Evolutionary conservation across 1,284 basidiomycete species (phyloP).

Genomic region (Hortiboletus rubellus): DNA sequence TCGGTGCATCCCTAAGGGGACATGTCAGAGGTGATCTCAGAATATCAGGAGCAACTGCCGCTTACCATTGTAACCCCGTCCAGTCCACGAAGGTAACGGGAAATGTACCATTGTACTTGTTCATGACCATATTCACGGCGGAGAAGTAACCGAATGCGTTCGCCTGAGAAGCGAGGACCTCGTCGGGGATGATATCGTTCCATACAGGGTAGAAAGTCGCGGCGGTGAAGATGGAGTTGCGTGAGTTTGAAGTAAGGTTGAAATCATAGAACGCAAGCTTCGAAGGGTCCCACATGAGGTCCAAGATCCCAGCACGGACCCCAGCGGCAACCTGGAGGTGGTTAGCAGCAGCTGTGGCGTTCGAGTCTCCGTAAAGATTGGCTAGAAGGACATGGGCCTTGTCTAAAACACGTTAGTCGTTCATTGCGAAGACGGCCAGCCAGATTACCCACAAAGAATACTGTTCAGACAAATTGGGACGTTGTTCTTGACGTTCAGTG

Average conservation of each 20-base stretch:
- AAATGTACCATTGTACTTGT: conserved; percentile 63
- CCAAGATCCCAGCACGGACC: conserved; percentile 72
- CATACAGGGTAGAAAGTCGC: conserved; percentile 87
- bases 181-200: conserved; percentile 80
- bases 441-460: conserved; percentile 66
- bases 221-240: conserved; percentile 63
- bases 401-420: conserved; percentile 44
- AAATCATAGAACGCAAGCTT: conserved; percentile 91
- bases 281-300: conserved; percentile 81
- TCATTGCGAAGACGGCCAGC: background rate
- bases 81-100: conserved; percentile 52
- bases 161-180: conserved; percentile 55
- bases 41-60: background rate
- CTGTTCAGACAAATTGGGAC: conserved; percentile 84
- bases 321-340: conserved; percentile 61
- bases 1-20: conserved; percentile 63
- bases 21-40: background rate
- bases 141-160: conserved; percentile 77
- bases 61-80: conserved; percentile 81
- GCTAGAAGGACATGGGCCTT: conserved; percentile 65
- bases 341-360: conserved; percentile 45
- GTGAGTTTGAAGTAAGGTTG: conserved; percentile 65
- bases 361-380: conserved; percentile 55
- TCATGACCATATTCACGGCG: conserved; percentile 73
- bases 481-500: conserved; percentile 68